Base-by-base conservation (phyloP, 2,329 filamentous ascomycete species). In the Seiridium cupressi region DNA sequence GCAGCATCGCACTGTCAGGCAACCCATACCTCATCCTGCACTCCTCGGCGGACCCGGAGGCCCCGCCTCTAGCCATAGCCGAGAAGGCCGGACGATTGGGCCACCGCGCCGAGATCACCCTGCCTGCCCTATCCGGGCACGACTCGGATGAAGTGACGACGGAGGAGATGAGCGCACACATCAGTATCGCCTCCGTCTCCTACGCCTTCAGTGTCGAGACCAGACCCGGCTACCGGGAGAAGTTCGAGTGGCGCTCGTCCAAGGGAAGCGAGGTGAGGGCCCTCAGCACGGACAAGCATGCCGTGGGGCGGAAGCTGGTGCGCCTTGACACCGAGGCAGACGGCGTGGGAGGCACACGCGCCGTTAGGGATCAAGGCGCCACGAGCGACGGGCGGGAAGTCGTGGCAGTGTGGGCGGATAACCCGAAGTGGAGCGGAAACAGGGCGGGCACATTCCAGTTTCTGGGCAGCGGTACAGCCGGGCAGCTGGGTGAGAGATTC, bases 211-310 rank as follows among this genome's bases (percentile, higher is more conserved):
- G 62, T 44, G 69, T 78, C 56, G 72, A 76, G 58, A 69, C 76
- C 36, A 68, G 54, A 8, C 7, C 11, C 6, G 54, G 54, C 54
- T 58, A 60, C 31, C 60, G 64, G 31, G 78, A 80, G 64, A 53
- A 62, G 18, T 81, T 78, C 62, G 74, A 80, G 69, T 81, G 79
- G 79, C 74, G 77, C 3, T 69, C 73, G 61, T 74, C 72, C 60
- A 66, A 65, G 40, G 74, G 74, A 47, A 61, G 62, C 4, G 77
- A 74, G 44, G 69, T 80, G 36, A 66, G 64, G 44, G 62, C 62
- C 18, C 46, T 58, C 18, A 44, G 4, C 66, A 79, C 3, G 70
- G 68, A 32, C 62, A 58, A 0, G 66, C 49, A 51, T 34, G 66
- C n/a, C 68, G 63, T 3, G 77, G 78, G 7, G 78, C 55, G 74